Evolutionary conservation across 2,329 filamentous ascomycete genomes (phyloP), one percentile per base, ranked within the genome.

Genomic region (Fusarium globosum): DNA sequence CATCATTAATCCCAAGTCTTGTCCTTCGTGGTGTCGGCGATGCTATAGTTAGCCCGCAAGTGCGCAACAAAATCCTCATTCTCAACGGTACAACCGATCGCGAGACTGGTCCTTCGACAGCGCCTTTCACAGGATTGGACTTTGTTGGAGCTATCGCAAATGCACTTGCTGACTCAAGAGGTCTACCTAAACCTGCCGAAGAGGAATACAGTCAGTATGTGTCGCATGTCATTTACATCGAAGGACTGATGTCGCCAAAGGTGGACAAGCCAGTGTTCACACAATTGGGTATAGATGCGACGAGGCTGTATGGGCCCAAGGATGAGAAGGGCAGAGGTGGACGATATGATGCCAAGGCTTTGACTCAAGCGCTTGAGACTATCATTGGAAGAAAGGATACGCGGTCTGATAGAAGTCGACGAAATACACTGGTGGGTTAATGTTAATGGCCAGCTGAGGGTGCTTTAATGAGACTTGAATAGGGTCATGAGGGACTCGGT

Each of bases 1-100:
- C 96, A 0, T 96, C 93, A 10, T 89, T 98, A 39, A 88, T 97
- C 3, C 96, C 96, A 0, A 95, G 91, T 21, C 84, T 98, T 2
- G 89, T 98, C 10, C 87, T 97, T 23, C 81, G 86, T 2, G 93
- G 93, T 8, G 91, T 97, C 1, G 94, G 94, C 1, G 86, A 90
- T 26, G 89, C 90, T 9, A 81, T 86, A 26, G 78, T 82, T 2
- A 81, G 75, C 41, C 86, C 81, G 1, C 60, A 73, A 36, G 78
- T 90, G 23, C 84, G 89, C 13, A 89, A 91, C 78, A 97, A 96
- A 80, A 92, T 97, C 23, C 84, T 97, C 13, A 93, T 97, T 33
- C 85, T 97, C 11, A 98, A 98, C 78, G 93, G 94, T 28, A 93
- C 89, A 2, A 85, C 93, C 1, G 96, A 98, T 79, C 91, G 96